Conservation (phyloP, 2,329 filamentous ascomycete genomes). For the Cladobotryum protrusum region DNA sequence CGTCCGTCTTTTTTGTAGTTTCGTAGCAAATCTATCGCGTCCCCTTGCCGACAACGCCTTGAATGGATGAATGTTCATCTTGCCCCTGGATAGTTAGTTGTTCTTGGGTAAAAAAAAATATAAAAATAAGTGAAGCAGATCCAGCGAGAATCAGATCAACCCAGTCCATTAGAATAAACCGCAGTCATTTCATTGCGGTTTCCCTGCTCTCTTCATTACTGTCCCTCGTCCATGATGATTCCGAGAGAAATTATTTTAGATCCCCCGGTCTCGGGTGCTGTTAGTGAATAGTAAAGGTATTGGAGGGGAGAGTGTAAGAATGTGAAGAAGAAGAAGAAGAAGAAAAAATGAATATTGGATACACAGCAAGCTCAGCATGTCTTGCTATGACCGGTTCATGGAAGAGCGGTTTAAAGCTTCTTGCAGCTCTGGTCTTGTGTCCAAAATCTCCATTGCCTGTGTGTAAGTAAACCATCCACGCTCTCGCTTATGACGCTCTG, state of each 20-base stretch:
- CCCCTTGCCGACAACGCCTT: slow-evolving; percentile 27
- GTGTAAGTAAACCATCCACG: slow-evolving; percentile 84
- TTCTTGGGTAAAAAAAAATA: background rate
- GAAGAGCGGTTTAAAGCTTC: slow-evolving; percentile 81
- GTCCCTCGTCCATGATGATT: background rate
- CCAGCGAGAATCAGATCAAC: background rate
- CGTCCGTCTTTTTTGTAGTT: background rate
- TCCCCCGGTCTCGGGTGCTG: background rate
- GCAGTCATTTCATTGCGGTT: background rate
- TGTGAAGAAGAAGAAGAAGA: background rate
- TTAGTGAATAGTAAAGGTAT: background rate
- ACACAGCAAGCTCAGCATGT: background rate
- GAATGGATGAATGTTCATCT: slow-evolving; percentile 19
- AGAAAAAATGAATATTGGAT: background rate
- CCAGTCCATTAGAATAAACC: background rate
- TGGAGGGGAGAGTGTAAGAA: background rate
- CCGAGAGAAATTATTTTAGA: background rate
- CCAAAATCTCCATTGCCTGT: slow-evolving; percentile 72
- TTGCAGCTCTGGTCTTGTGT: slow-evolving; percentile 75
- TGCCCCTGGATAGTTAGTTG: slow-evolving; percentile 8
- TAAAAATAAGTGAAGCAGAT: slow-evolving; percentile 1
- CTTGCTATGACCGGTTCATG: slow-evolving; percentile 39
- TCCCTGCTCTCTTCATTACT: background rate
- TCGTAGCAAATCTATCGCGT: slow-evolving; percentile 24
- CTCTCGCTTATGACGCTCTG: slow-evolving; percentile 85